Conservation (phyloP, 148 eudicot genomes). For the Pharnaceum exiguum region DNA sequence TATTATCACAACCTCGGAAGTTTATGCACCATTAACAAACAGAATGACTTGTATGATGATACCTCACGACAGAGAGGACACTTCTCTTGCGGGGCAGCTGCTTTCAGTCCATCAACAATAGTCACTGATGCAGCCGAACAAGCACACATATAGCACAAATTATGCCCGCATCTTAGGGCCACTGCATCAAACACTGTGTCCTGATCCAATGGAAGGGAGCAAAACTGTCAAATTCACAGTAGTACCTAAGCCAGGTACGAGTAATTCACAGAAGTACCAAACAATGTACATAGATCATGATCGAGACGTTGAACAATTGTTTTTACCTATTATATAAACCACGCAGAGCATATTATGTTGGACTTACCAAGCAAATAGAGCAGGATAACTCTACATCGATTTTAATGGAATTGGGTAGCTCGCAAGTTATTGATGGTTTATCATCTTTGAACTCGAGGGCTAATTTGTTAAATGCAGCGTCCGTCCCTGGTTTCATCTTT, state of each 20-base stretch:
- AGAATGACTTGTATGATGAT: too few species aligned
- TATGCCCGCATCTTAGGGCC: background rate
- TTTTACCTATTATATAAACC: background rate
- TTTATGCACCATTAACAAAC: background rate
- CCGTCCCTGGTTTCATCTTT: slow-evolving; percentile 21
- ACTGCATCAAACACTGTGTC: background rate
- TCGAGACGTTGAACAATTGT: too few species aligned
- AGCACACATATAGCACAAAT: background rate
- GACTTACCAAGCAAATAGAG: slow-evolving; percentile 74
- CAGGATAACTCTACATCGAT: slow-evolving; percentile 69
- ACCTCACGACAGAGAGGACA: too few species aligned
- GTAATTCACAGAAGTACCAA: background rate
- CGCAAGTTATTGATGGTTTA: slow-evolving; percentile 57
- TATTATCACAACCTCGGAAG: background rate
- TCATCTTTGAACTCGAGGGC: slow-evolving; percentile 34
- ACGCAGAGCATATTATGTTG: background rate
- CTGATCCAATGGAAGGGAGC: too few species aligned
- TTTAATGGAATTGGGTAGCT: slow-evolving; percentile 54
- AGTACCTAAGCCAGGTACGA: background rate
- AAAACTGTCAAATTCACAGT: background rate
- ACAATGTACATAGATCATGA: background rate
- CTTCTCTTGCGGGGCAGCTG: background rate
- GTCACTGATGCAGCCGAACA: background rate
- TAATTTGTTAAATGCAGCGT: slow-evolving; percentile 40
- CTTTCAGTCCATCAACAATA: background rate